Conservation (phyloP, 73 alveolate species). For the Halteria grandinella region DNA sequence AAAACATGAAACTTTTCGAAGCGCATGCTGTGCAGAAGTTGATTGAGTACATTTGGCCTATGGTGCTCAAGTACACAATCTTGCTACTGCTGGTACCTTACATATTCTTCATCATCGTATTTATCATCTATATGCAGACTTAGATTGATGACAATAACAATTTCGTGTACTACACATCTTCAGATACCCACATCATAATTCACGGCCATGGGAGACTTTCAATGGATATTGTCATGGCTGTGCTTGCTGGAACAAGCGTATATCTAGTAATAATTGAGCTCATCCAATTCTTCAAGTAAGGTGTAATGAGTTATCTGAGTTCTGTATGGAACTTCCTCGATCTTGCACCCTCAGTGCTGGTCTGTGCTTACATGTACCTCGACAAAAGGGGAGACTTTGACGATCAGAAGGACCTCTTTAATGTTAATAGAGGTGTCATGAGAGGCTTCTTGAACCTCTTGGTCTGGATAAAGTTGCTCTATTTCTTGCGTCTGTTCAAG, state of each 20-base stretch:
- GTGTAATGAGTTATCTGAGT: slow-evolving; percentile 10
- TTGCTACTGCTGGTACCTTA: slow-evolving; percentile 37
- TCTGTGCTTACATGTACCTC: not conserved
- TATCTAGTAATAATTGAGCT: slow-evolving; percentile 29
- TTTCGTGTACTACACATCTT: not conserved
- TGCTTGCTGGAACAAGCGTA: not conserved
- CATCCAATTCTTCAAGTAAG: not conserved
- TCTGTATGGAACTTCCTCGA: slow-evolving; percentile 58
- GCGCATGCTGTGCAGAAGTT: slow-evolving; percentile 1
- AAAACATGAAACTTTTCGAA: slow-evolving; percentile 3
- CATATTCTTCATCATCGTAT: not conserved
- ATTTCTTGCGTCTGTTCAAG: slow-evolving; percentile 50
- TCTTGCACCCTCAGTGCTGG: slow-evolving; percentile 30
- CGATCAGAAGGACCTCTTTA: not conserved
- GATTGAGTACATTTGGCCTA: slow-evolving; percentile 49
- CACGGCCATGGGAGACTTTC: not conserved
- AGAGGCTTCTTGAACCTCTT: slow-evolving; percentile 28
- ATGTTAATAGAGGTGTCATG: slow-evolving; percentile 1
- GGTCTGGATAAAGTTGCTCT: slow-evolving; percentile 55
- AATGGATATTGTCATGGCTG: not conserved
- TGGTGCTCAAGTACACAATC: slow-evolving; percentile 9
- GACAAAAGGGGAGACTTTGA: not conserved
- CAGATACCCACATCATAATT: not conserved
- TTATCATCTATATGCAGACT: slow-evolving; percentile 7
- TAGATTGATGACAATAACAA: too few relatives aligned